phyloP scores from a whole-genome alignment of 345 rosid species.

The Angophora floribunda region DNA sequence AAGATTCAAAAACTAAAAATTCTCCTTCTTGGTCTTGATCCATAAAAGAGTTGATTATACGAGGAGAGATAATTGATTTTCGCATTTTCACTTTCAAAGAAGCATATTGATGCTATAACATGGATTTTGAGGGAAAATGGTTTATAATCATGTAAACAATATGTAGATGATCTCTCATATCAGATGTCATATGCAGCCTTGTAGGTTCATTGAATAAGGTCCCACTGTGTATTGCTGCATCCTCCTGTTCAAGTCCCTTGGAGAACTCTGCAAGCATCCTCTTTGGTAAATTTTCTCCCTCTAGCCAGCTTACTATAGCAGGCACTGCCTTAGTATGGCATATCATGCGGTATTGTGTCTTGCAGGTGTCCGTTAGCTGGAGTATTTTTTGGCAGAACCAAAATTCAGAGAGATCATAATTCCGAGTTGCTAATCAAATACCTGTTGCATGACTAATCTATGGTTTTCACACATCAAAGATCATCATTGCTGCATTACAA shows the following conservation, averaged over 20 bases:
- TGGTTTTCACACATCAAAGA: not conserved
- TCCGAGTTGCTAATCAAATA: not conserved
- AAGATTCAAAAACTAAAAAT: not conserved
- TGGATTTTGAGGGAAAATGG: not conserved
- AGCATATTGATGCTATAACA: not conserved
- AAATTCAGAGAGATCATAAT: slow-evolving; percentile 59
- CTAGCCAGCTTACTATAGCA: not conserved
- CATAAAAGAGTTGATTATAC: not conserved
- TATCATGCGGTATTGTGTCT: not conserved
- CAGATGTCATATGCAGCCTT: slow-evolving; percentile 44
- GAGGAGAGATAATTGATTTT: not conserved
- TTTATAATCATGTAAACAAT: not conserved
- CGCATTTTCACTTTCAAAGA: not conserved
- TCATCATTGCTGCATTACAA: not conserved
- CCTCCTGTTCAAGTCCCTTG: slow-evolving; percentile 72
- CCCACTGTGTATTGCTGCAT: slow-evolving; percentile 81
- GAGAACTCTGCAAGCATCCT: slow-evolving; percentile 90
- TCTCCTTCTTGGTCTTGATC: not conserved
- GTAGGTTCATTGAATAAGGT: slow-evolving; percentile 94
- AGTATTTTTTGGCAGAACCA: slow-evolving; percentile 83
- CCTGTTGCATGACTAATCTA: not conserved
- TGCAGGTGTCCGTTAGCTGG: slow-evolving; percentile 86
- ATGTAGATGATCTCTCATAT: not conserved
- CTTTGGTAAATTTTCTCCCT: slow-evolving; percentile 42
- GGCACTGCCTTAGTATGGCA: not conserved